Percentiles rank a stretch among this genome's conserved stretches.
These are phyloP conservation scores for Coffea humblotiana DNA, from an alignment of 305 asterid species.

Conservation along the genomic window DNA sequence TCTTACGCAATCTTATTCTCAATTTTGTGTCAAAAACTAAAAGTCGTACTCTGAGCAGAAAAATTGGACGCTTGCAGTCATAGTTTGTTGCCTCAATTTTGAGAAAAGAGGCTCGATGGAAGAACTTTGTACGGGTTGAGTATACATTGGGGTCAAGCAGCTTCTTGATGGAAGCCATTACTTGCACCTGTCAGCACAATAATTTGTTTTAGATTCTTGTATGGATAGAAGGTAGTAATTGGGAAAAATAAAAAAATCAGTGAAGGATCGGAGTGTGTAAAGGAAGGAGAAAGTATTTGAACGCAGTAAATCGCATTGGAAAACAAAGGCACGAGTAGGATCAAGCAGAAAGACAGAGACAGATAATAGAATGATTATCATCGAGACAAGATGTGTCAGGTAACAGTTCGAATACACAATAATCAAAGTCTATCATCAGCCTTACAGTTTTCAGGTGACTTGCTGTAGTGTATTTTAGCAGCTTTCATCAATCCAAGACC, in stretches of 20 bases:
- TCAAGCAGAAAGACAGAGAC: neutral
- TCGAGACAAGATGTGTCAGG: too few relatives aligned
- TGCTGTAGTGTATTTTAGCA: conserved; percentile 87
- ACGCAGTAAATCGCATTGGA: neutral
- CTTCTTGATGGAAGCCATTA: conserved; percentile 77
- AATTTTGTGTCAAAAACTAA: neutral
- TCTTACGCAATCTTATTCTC: neutral
- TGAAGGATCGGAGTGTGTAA: neutral
- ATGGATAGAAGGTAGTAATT: neutral
- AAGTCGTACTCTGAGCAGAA: neutral
- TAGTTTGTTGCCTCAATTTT: conserved; percentile 5
- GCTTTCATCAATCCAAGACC: conserved; percentile 99
- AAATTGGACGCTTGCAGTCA: neutral
- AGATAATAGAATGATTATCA: neutral
- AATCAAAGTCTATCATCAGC: conserved; percentile 9
- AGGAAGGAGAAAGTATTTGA: neutral
- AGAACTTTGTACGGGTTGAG: conserved; percentile 97
- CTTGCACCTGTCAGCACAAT: conserved; percentile 58
- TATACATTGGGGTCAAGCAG: conserved; percentile 83
- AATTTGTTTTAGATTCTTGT: neutral
- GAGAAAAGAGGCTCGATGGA: conserved; percentile 35
- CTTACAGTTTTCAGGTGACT: conserved; percentile 83
- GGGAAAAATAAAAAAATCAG: neutral
- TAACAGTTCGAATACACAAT: too few relatives aligned
- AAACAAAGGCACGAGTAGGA: neutral